Percentiles rank a stretch among this genome's conserved stretches.
These are phyloP conservation scores for Wallemia ichthyophaga DNA, from an alignment of 1,284 basidiomycete genomes.

Conservation along the genomic window DNA sequence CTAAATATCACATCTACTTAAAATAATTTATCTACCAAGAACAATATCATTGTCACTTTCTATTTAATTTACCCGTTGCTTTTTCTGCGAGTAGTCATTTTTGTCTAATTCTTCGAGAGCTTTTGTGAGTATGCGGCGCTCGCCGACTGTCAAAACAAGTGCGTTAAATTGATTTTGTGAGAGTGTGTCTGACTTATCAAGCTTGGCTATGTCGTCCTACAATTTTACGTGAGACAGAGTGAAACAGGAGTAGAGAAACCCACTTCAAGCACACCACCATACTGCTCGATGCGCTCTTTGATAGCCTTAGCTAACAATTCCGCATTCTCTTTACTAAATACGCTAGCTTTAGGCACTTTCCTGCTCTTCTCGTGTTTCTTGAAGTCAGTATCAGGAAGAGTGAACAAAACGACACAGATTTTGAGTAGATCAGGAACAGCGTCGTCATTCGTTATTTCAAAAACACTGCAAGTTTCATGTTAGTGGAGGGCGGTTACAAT, in stretches of 20 bases:
- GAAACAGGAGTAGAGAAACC: not conserved
- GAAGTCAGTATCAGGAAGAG: not conserved
- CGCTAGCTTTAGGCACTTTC: not conserved
- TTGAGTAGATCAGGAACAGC: not conserved
- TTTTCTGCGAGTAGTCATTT: not conserved
- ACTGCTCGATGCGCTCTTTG: not conserved
- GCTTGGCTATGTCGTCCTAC: not conserved
- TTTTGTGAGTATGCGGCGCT: not conserved
- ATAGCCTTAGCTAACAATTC: not conserved
- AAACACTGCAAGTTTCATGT: not conserved
- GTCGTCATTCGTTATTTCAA: not conserved
- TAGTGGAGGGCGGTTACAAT: not conserved
- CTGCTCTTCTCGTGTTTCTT: not conserved
- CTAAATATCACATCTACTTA: not conserved
- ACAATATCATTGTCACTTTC: not conserved
- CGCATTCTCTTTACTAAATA: not conserved
- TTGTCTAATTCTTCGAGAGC: not conserved
- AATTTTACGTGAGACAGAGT: not conserved
- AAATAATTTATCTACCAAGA: too few species aligned
- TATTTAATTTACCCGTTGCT: not conserved
- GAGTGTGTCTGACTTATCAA: not conserved
- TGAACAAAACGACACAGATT: not conserved
- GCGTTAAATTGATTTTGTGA: not conserved
- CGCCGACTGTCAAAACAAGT: not conserved
- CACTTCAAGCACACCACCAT: not conserved